Evolutionary conservation across 179 eudicot genomes (phyloP).

Genomic region (Spergularia azorica): DNA sequence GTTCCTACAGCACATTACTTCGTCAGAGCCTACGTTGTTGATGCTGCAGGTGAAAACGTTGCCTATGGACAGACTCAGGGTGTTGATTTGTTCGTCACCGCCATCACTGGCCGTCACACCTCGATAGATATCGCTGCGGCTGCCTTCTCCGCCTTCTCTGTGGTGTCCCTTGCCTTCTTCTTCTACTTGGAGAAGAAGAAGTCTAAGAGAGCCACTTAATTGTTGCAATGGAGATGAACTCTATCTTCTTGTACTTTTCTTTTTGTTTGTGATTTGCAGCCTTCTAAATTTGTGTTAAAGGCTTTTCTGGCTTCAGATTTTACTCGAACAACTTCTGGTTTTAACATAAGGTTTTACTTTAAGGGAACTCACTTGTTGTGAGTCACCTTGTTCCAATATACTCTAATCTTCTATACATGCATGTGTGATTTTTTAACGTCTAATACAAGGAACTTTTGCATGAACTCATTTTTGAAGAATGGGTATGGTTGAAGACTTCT

Average conservation of each 20-base stretch:
- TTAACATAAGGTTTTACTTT: neutral
- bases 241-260: neutral
- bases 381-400: too few species aligned
- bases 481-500: too few species aligned
- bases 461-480: too few species aligned
- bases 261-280: neutral
- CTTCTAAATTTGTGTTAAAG: neutral
- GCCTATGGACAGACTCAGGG: constrained; percentile 64
- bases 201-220: constrained; percentile 27
- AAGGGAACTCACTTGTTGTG: too few species aligned
- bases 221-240: too few species aligned
- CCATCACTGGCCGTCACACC: constrained; percentile 54
- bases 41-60: constrained; percentile 32
- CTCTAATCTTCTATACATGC: too few species aligned
- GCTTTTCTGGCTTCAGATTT: neutral
- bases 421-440: too few species aligned
- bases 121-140: constrained; percentile 63
- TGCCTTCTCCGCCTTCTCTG: constrained; percentile 64
- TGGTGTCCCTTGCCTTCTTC: constrained; percentile 58
- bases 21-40: constrained; percentile 54
- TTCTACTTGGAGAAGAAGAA: constrained; percentile 75
- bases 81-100: constrained; percentile 36
- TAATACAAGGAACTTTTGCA: too few species aligned
- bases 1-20: constrained; percentile 73
- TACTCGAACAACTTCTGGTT: neutral